Conservation (phyloP, 129 eudicot genomes). For the Escallonia herrerae region DNA sequence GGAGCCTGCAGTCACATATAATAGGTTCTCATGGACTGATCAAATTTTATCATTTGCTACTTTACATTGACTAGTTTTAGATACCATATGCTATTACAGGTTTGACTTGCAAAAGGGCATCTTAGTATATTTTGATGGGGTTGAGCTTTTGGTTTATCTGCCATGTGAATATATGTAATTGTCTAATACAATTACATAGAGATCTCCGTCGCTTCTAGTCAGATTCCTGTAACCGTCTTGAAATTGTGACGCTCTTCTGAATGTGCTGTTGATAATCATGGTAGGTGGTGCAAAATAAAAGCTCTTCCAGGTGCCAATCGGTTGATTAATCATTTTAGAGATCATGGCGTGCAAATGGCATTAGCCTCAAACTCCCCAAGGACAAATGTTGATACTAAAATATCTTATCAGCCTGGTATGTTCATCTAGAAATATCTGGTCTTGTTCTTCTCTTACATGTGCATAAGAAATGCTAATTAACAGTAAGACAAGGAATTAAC, state of each 20-base stretch:
- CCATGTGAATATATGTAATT: too few relatives aligned
- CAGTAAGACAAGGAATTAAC: not conserved
- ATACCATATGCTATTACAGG: too few relatives aligned
- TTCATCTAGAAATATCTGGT: conserved; percentile 8
- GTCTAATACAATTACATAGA: too few relatives aligned
- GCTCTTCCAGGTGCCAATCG: conserved; percentile 91
- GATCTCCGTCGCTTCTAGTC: too few relatives aligned
- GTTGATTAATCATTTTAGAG: conserved; percentile 68
- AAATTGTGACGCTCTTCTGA: not conserved
- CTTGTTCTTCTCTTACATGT: conserved; percentile 2
- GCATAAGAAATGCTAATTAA: too few relatives aligned
- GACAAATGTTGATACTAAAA: conserved; percentile 63
- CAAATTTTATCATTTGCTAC: too few relatives aligned
- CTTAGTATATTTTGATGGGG: too few relatives aligned
- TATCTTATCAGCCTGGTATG: conserved; percentile 69
- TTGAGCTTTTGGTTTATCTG: too few relatives aligned
- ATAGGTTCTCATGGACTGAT: too few relatives aligned
- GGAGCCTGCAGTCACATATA: too few relatives aligned
- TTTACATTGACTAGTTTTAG: too few relatives aligned
- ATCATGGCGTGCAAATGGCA: conserved; percentile 74
- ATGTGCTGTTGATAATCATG: conserved; percentile 10
- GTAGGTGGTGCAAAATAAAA: conserved; percentile 82
- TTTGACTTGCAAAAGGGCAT: too few relatives aligned
- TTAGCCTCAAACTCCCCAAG: conserved; percentile 92
- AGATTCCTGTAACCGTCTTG: not conserved